Conservation (phyloP, 2,329 filamentous ascomycete genomes). For the Ascochyta clinopodiicola region DNA sequence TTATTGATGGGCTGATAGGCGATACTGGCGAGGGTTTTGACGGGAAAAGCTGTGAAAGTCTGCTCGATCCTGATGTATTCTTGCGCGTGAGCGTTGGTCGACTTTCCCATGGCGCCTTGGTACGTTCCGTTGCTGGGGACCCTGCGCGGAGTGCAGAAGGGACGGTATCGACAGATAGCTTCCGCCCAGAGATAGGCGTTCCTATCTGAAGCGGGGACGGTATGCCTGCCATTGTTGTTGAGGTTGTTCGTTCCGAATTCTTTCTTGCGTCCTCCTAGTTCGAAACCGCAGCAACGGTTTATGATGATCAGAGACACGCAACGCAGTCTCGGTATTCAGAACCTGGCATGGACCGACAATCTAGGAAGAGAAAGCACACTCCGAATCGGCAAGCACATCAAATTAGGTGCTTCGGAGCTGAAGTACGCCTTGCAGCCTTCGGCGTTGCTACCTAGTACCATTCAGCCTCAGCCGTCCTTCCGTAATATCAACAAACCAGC, state of each 20-base stretch:
- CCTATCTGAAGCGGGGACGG: slow-evolving; percentile 42
- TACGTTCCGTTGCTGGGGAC: slow-evolving; percentile 33
- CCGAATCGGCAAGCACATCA: not conserved
- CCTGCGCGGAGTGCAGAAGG: slow-evolving; percentile 40
- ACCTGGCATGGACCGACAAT: not conserved
- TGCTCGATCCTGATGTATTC: slow-evolving; percentile 42
- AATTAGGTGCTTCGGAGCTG: slow-evolving; percentile 17
- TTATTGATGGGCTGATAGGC: slow-evolving; percentile 29
- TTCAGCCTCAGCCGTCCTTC: slow-evolving; percentile 22
- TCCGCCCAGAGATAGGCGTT: slow-evolving; percentile 30
- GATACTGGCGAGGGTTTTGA: slow-evolving; percentile 39
- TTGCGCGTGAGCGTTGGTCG: slow-evolving; percentile 36
- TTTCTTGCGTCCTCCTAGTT: not conserved
- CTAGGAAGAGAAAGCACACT: not conserved
- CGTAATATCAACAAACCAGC: not conserved
- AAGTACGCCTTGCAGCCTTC: slow-evolving; percentile 22
- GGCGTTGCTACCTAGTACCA: slow-evolving; percentile 8
- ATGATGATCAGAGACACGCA: not conserved
- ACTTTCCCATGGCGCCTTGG: slow-evolving; percentile 17
- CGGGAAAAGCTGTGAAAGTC: slow-evolving; percentile 48
- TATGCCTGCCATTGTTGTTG: slow-evolving; percentile 35
- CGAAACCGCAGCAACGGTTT: not conserved
- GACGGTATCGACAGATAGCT: slow-evolving; percentile 27
- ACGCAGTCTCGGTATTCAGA: not conserved
- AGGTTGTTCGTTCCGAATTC: not conserved